These are phyloP conservation scores for Fusarium protoensiforme DNA, from an alignment of 2,329 filamentous ascomycete species.

Conservation along the genomic window DNA sequence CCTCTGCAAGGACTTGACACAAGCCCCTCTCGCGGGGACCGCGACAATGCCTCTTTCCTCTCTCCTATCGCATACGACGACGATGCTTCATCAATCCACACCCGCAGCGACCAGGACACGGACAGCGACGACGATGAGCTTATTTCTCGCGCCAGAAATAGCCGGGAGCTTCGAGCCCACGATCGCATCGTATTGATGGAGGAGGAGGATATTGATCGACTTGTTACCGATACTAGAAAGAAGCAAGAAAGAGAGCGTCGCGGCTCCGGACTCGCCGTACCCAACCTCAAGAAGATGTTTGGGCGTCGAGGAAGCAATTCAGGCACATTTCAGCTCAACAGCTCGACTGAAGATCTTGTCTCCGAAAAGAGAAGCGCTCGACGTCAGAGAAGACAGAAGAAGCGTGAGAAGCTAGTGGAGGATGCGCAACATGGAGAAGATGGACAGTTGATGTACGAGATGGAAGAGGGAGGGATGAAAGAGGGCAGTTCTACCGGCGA, in stretches of 20 bases:
- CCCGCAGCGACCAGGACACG: constrained; percentile 77
- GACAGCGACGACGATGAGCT: constrained; percentile 82
- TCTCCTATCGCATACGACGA: constrained; percentile 74
- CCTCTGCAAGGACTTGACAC: constrained; percentile 37
- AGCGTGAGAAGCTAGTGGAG: constrained; percentile 63
- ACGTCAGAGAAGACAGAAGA: constrained; percentile 62
- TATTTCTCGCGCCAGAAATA: constrained; percentile 72
- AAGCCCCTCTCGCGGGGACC: constrained; percentile 29
- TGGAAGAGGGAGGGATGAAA: constrained; percentile 82
- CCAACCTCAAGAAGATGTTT: constrained; percentile 61
- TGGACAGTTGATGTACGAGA: constrained; percentile 85
- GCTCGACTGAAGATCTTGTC: constrained; percentile 61
- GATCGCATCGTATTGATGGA: constrained; percentile 79
- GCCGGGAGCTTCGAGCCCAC: constrained; percentile 74
- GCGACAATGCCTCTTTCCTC: constrained; percentile 62
- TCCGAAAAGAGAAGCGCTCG: constrained; percentile 62
- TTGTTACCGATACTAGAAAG: constrained; percentile 65
- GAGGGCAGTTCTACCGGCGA: constrained; percentile 73
- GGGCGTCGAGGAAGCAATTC: constrained; percentile 51
- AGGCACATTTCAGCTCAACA: constrained; percentile 50
- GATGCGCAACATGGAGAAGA: constrained; percentile 73
- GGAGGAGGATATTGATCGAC: constrained; percentile 75
- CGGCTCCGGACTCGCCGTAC: constrained; percentile 61
- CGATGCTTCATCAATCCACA: constrained; percentile 74
- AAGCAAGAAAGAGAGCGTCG: constrained; percentile 62